These are phyloP conservation scores for Yamadazyma dendronema DNA, from an alignment of 1,139 yeast species.

Conservation along the genomic window DNA sequence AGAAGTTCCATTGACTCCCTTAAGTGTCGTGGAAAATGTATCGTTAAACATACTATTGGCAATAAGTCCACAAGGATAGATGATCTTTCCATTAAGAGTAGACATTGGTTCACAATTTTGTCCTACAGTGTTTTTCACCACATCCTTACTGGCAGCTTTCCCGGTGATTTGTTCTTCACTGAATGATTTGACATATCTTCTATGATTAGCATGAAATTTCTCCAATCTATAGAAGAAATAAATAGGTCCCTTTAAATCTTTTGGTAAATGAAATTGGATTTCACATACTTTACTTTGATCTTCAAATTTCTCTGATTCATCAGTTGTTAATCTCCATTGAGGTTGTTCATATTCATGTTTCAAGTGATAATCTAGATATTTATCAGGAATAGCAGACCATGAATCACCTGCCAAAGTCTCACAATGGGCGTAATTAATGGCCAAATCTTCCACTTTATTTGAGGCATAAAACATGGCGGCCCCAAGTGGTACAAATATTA, in stretches of 20 bases:
- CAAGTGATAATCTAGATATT: constrained; percentile 56
- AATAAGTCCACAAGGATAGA: constrained; percentile 77
- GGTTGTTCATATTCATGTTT: constrained; percentile 24
- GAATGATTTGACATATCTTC: constrained; percentile 87
- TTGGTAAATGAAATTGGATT: constrained; percentile 77
- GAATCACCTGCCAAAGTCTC: constrained; percentile 53
- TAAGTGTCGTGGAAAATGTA: constrained; percentile 48
- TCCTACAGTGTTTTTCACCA: constrained; percentile 67
- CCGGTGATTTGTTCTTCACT: constrained; percentile 91
- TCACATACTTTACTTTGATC: constrained; percentile 68
- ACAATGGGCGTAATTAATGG: constrained; percentile 82
- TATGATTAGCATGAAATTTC: constrained; percentile 87
- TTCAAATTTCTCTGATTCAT: constrained; percentile 48
- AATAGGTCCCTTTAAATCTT: constrained; percentile 70
- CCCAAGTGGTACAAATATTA: constrained; percentile 88
- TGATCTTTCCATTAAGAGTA: constrained; percentile 51
- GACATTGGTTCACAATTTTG: constrained; percentile 88
- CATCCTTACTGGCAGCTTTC: constrained; percentile 51
- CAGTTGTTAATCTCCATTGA: constrained; percentile 60
- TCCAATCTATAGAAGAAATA: constrained; percentile 78
- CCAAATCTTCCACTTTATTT: constrained; percentile 71
- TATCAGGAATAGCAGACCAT: constrained; percentile 61
- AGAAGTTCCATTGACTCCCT: constrained; percentile 35
- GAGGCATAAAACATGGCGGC: constrained; percentile 87
- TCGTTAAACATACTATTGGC: constrained; percentile 79